Percentiles rank a stretch among this genome's conserved stretches.
Conservation (phyloP, 257 asterid genomes). For the Euphrasia confusa region DNA sequence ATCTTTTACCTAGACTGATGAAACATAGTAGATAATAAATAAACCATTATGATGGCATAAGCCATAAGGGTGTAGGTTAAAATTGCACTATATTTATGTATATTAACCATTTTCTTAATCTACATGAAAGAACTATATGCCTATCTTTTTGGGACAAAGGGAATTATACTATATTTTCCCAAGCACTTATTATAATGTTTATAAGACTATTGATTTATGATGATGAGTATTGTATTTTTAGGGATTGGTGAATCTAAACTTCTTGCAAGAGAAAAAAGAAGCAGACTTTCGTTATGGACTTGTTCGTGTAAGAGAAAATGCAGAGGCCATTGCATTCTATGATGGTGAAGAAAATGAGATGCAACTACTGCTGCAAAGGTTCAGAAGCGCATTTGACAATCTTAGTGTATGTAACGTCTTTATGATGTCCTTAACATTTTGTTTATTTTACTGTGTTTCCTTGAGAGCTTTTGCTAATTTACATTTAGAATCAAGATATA, state of each 20-base stretch:
- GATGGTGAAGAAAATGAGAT: conserved; percentile 83
- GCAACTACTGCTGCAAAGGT: conserved; percentile 62
- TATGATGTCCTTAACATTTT: background rate
- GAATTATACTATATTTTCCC: background rate
- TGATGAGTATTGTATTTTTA: conserved; percentile 23
- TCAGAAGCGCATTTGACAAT: conserved; percentile 76
- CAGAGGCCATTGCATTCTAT: conserved; percentile 86
- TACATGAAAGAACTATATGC: too few species aligned
- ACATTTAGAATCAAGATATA: background rate
- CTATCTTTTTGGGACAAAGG: too few species aligned
- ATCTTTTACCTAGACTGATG: too few species aligned
- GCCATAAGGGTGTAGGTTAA: too few species aligned
- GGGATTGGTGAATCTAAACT: conserved; percentile 71
- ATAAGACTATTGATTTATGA: conserved; percentile 7
- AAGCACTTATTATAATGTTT: background rate
- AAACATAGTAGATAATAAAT: too few species aligned
- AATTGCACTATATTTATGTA: too few species aligned
- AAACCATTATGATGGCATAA: too few species aligned
- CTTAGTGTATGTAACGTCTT: conserved; percentile 49
- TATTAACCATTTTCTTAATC: too few species aligned
- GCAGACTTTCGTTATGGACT: conserved; percentile 83
- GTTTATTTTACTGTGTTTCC: conserved; percentile 10
- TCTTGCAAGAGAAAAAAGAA: conserved; percentile 84
- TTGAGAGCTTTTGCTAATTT: background rate
- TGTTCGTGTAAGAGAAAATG: conserved; percentile 80